Evolutionary conservation across 805 yeast genomes (phyloP).

Genomic region (Kodamaea neixiangensis): DNA sequence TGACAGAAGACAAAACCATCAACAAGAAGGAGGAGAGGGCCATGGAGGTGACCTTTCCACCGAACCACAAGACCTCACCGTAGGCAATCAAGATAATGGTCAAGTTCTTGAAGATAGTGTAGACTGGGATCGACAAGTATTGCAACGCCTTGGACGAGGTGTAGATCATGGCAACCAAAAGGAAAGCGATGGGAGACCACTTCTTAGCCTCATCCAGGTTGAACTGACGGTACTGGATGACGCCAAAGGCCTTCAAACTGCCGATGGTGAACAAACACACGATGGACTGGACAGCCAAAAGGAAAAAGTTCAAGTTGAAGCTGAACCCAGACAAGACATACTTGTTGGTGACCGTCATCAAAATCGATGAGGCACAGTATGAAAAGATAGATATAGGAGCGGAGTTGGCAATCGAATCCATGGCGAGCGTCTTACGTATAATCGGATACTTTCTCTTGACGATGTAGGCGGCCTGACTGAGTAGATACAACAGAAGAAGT

Average conservation of each 20-base stretch:
- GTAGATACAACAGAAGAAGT: constrained; percentile 39
- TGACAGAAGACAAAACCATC: constrained; percentile 94
- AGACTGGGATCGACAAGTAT: constrained; percentile 89
- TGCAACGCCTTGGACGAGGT: constrained; percentile 95
- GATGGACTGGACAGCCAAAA: constrained; percentile 83
- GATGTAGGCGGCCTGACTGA: constrained; percentile 37
- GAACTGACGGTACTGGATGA: constrained; percentile 84
- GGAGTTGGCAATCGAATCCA: constrained; percentile 51
- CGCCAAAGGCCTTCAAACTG: constrained; percentile 68
- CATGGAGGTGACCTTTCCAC: constrained; percentile 88
- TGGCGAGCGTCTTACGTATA: constrained; percentile 13
- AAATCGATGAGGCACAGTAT: constrained; percentile 91
- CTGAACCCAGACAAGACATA: constrained; percentile 78
- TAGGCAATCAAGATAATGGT: constrained; percentile 96
- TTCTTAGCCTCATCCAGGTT: constrained; percentile 87
- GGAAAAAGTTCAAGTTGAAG: constrained; percentile 81
- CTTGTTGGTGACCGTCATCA: constrained; percentile 97
- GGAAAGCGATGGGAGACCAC: constrained; percentile 92
- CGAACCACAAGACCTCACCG: constrained; percentile 97
- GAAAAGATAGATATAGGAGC: constrained; percentile 71
- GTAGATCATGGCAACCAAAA: constrained; percentile 91
- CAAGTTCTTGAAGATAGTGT: constrained; percentile 96
- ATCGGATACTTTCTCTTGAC: constrained; percentile 23
- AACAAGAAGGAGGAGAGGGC: constrained; percentile 83
- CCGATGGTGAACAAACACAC: constrained; percentile 79